Evolutionary conservation across 108 stramenopile genomes (phyloP).

Genomic region (Nitzschia putrida): DNA sequence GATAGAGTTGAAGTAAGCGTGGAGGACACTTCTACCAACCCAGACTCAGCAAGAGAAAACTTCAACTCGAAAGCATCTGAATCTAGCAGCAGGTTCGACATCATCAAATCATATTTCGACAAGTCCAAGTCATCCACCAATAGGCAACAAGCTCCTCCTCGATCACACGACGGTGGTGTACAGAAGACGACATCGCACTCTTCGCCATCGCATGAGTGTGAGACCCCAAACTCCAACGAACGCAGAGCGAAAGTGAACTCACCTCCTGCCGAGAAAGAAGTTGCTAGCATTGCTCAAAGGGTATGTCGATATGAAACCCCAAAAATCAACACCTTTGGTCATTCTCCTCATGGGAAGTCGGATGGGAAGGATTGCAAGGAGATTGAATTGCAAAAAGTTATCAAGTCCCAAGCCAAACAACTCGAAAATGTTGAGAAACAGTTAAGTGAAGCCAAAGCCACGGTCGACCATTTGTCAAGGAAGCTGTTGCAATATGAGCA

Average conservation of each 20-base stretch:
- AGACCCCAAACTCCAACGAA: too few species aligned
- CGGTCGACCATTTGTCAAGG: constrained; percentile 28
- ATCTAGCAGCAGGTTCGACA: not conserved
- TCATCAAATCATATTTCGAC: not conserved
- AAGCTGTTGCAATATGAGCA: constrained; percentile 36
- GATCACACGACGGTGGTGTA: too few species aligned
- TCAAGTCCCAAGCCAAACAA: constrained; percentile 24
- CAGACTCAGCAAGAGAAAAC: not conserved
- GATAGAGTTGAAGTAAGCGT: constrained; percentile 7
- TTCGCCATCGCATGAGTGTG: too few species aligned
- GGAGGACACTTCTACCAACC: not conserved
- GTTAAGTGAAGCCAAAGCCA: constrained; percentile 23
- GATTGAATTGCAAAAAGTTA: constrained; percentile 17
- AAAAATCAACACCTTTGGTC: not conserved
- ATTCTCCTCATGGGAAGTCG: too few species aligned
- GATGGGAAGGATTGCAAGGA: too few species aligned
- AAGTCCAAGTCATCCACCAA: not conserved
- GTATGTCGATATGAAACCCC: constrained; percentile 5
- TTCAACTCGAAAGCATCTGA: not conserved
- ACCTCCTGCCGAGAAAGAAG: too few species aligned
- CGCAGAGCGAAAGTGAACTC: too few species aligned
- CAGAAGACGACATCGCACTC: too few species aligned
- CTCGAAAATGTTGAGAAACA: constrained; percentile 20
- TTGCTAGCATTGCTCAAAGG: not conserved
- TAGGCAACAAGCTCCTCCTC: too few species aligned